phyloP scores from a whole-genome alignment of 2,329 filamentous ascomycete genomes.

The Aureobasidium vineae region DNA sequence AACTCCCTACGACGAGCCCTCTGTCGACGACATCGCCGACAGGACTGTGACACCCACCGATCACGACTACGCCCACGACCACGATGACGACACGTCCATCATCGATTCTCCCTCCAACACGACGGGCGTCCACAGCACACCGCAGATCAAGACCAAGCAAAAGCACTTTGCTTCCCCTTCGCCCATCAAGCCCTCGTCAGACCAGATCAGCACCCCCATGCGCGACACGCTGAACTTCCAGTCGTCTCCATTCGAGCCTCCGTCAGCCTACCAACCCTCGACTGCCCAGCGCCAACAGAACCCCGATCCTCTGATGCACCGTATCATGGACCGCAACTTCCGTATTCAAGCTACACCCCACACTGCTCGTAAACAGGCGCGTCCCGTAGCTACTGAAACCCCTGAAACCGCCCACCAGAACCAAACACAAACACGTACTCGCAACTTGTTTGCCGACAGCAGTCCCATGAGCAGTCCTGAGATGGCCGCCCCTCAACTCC shows the following conservation, averaged over 20 bases:
- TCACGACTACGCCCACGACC: slow-evolving; percentile 33
- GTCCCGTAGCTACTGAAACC: slow-evolving; percentile 34
- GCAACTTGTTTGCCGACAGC: slow-evolving; percentile 37
- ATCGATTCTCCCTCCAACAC: slow-evolving; percentile 58
- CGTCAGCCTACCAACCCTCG: slow-evolving; percentile 44
- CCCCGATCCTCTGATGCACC: slow-evolving; percentile 80
- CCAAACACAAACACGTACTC: slow-evolving; percentile 11
- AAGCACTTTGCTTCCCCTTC: slow-evolving; percentile 29
- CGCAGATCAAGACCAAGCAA: slow-evolving; percentile 32
- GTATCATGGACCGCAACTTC: slow-evolving; percentile 93
- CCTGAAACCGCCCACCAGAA: slow-evolving; percentile 42
- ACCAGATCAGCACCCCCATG: slow-evolving; percentile 30
- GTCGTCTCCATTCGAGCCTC: slow-evolving; percentile 52
- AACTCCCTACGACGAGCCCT: slow-evolving; percentile 25
- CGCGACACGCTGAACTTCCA: slow-evolving; percentile 20
- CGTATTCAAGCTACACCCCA: slow-evolving; percentile 90
- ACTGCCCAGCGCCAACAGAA: slow-evolving; percentile 42
- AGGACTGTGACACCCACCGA: slow-evolving; percentile 41
- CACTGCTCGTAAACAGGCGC: slow-evolving; percentile 50
- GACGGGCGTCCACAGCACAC: slow-evolving; percentile 60
- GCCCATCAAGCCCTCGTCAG: slow-evolving; percentile 27
- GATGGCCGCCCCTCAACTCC: slow-evolving; percentile 75
- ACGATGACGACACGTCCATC: slow-evolving; percentile 58
- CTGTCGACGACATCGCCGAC: slow-evolving; percentile 34
- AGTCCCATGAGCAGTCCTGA: slow-evolving; percentile 60